Evolutionary conservation across 2,329 filamentous ascomycete genomes (phyloP).

Genomic region (Aspergillus fischeri): DNA sequence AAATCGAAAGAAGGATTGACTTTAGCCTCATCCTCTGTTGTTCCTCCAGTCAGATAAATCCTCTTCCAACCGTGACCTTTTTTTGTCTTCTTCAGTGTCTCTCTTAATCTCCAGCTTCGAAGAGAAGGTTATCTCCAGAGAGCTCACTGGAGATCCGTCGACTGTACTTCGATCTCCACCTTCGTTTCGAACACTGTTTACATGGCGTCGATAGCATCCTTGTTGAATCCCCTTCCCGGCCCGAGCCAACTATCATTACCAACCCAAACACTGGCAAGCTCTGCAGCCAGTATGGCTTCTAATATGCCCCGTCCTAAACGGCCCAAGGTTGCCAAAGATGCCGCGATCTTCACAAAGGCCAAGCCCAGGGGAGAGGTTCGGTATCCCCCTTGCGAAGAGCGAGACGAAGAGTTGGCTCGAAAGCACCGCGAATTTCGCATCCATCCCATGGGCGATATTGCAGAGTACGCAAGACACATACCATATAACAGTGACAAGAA

Average conservation of each 20-base stretch:
- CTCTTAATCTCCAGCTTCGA: neutral
- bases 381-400: conserved; percentile 68
- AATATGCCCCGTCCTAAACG: conserved; percentile 27
- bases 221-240: conserved; percentile 60
- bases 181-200: neutral
- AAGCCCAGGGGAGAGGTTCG: conserved; percentile 64
- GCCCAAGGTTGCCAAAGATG: conserved; percentile 63
- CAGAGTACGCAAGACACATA: conserved; percentile 67
- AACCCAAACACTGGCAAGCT: conserved; percentile 40
- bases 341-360: conserved; percentile 58
- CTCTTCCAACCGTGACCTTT: conserved; percentile 7
- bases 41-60: conserved; percentile 12
- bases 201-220: conserved; percentile 63
- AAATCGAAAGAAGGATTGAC: conserved; percentile 11
- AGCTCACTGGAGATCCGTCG: neutral
- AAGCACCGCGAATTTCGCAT: conserved; percentile 64
- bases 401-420: conserved; percentile 54
- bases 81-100: neutral
- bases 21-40: conserved; percentile 10
- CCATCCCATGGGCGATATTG: conserved; percentile 59
- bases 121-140: conserved; percentile 3
- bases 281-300: conserved; percentile 37
- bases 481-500: conserved; percentile 96
- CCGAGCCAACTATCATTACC: conserved; percentile 23
- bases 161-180: neutral